Evolutionary conservation across 169 alveolate species (phyloP).

Genomic region (Plasmodium sp.): DNA sequence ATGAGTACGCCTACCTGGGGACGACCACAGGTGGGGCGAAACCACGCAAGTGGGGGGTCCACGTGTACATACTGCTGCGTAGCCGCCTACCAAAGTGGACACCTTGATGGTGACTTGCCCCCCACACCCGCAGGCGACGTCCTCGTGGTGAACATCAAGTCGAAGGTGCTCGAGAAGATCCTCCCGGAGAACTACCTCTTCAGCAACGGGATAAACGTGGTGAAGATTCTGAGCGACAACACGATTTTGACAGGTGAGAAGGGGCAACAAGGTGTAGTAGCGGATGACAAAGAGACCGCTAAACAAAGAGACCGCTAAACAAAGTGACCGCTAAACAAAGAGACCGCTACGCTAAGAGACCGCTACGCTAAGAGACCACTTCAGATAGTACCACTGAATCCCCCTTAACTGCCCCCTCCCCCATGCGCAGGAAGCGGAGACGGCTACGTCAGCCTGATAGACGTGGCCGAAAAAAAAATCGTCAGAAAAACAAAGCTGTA

Average conservation of each 20-base stretch:
- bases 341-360: not conserved
- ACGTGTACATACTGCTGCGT: not conserved
- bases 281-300: not conserved
- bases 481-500: slow-evolving; percentile 43
- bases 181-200: slow-evolving; percentile 61
- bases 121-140: slow-evolving; percentile 29
- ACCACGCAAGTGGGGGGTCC: not conserved
- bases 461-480: slow-evolving; percentile 39
- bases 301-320: too few relatives aligned
- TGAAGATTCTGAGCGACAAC: slow-evolving; percentile 32
- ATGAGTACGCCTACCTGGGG: slow-evolving; percentile 63
- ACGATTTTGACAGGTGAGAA: slow-evolving; percentile 55
- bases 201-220: slow-evolving; percentile 70
- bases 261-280: not conserved
- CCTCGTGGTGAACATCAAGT: slow-evolving; percentile 48
- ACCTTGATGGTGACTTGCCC: not conserved
- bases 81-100: not conserved
- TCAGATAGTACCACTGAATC: not conserved
- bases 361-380: too few relatives aligned
- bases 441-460: slow-evolving; percentile 51
- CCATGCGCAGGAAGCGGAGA: slow-evolving; percentile 68
- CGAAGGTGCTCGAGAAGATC: slow-evolving; percentile 57
- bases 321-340: not conserved
- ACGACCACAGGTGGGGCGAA: slow-evolving; percentile 47
- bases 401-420: not conserved